Evolutionary conservation across 2,329 filamentous ascomycete species (phyloP).

Genomic region (Neopestalotiopsis clavispora): DNA sequence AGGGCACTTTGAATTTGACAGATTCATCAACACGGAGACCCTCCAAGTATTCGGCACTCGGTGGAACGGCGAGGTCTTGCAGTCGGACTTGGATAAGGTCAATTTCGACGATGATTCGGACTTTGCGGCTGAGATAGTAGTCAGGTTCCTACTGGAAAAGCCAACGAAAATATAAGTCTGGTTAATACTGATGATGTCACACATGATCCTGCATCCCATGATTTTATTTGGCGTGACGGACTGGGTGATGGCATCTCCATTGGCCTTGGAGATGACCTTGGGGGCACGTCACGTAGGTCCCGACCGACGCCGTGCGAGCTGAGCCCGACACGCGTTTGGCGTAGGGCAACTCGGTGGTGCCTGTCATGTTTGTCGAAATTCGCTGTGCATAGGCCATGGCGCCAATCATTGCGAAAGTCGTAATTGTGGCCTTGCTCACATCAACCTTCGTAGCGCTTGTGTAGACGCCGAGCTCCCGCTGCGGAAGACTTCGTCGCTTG

Average conservation of each 20-base stretch:
- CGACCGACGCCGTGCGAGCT: conserved; percentile 23
- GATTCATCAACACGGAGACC: conserved; percentile 38
- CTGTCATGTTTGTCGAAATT: conserved; percentile 6
- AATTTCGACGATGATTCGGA: conserved; percentile 16
- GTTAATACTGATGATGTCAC: neutral
- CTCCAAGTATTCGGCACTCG: conserved; percentile 11
- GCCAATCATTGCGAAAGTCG: neutral
- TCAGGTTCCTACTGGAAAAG: conserved; percentile 5
- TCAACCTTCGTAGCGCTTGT: neutral
- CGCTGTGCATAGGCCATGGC: neutral
- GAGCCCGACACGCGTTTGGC: neutral
- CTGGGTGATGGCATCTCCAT: neutral
- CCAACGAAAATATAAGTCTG: neutral
- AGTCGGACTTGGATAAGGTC: neutral
- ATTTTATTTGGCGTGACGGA: neutral
- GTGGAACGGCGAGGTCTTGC: conserved; percentile 4
- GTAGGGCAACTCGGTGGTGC: neutral
- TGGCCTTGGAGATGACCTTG: neutral
- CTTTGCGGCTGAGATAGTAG: conserved; percentile 14
- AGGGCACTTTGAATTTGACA: conserved; percentile 44
- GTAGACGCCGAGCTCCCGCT: neutral
- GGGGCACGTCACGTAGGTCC: conserved; percentile 13
- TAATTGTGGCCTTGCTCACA: neutral
- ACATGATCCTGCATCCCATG: neutral
- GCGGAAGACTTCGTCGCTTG: conserved; percentile 4